Evolutionary conservation across 2,329 filamentous ascomycete genomes (phyloP).

Genomic region (Malbranchea cinnamomea): DNA sequence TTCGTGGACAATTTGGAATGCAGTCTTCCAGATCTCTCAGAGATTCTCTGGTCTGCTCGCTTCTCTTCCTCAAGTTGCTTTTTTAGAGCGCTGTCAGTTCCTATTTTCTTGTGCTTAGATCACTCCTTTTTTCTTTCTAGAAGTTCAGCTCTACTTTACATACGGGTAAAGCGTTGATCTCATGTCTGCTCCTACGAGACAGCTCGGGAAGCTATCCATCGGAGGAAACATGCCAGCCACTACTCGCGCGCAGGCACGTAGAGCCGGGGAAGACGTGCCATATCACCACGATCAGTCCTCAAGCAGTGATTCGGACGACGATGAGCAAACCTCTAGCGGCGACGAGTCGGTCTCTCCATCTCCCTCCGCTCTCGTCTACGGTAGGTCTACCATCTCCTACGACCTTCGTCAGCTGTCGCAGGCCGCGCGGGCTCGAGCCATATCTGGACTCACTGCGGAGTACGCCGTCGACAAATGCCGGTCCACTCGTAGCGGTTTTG

Average conservation of each 20-base stretch:
- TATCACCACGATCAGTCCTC: slow-evolving; percentile 7
- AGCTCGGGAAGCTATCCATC: slow-evolving; percentile 26
- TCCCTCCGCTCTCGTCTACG: slow-evolving; percentile 4
- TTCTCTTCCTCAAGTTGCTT: too few species aligned
- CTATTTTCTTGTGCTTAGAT: too few species aligned
- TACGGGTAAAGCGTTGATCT: too few species aligned
- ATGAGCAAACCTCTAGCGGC: slow-evolving; percentile 9
- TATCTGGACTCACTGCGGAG: slow-evolving; percentile 9
- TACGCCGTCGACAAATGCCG: slow-evolving; percentile 16
- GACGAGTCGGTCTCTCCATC: slow-evolving; percentile 5
- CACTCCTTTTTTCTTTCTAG: too few species aligned
- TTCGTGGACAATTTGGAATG: too few species aligned
- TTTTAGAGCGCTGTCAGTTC: too few species aligned
- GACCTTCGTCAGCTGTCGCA: slow-evolving; percentile 7
- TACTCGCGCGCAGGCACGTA: slow-evolving; percentile 16
- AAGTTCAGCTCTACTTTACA: too few species aligned
- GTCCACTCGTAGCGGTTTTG: slow-evolving; percentile 17
- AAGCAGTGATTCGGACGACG: slow-evolving; percentile 14
- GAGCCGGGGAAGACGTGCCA: slow-evolving; percentile 10
- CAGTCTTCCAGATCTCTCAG: too few species aligned
- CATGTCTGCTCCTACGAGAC: slow-evolving; percentile 27
- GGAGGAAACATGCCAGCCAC: slow-evolving; percentile 19
- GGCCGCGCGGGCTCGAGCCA: slow-evolving; percentile 5
- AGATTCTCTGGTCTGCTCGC: too few species aligned
- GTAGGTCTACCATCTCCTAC: slow-evolving; percentile 8